Evolutionary conservation across 305 asterid species (phyloP).

Genomic region (Solanum hybrid): DNA sequence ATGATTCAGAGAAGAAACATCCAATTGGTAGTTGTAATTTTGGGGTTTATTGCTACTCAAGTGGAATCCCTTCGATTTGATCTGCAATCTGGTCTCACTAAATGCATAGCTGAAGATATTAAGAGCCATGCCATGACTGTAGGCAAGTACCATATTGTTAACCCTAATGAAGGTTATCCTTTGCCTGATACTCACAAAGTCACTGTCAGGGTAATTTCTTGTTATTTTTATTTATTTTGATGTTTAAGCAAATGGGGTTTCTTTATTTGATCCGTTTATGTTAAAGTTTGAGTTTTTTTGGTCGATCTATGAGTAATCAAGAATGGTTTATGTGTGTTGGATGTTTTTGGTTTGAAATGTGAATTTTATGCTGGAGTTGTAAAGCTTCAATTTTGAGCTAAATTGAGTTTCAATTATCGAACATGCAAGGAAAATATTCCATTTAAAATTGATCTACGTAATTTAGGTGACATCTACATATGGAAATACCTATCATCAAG

Average conservation of each 20-base stretch:
- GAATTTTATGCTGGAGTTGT: not conserved
- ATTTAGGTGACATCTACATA: slow-evolving; percentile 77
- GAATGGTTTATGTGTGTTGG: not conserved
- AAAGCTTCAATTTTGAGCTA: not conserved
- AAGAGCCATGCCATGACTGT: slow-evolving; percentile 86
- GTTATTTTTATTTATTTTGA: not conserved
- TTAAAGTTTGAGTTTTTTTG: not conserved
- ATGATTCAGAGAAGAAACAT: not conserved
- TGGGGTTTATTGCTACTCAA: slow-evolving; percentile 32
- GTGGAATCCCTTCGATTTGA: slow-evolving; percentile 74
- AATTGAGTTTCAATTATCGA: not conserved
- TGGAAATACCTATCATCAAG: slow-evolving; percentile 72
- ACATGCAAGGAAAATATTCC: not conserved
- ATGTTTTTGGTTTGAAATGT: not conserved
- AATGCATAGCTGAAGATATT: slow-evolving; percentile 90
- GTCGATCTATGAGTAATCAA: not conserved
- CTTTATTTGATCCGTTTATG: not conserved
- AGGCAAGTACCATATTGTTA: slow-evolving; percentile 76
- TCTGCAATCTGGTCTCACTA: slow-evolving; percentile 71
- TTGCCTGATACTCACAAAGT: slow-evolving; percentile 82
- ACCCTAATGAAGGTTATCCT: slow-evolving; percentile 72
- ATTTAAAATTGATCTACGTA: not conserved
- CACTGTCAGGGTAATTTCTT: slow-evolving; percentile 57
- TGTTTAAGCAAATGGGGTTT: not conserved
- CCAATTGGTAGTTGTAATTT: slow-evolving; percentile 19